Conservation (phyloP, 2,329 filamentous ascomycete species). For the Microsporum ferrugineum region DNA sequence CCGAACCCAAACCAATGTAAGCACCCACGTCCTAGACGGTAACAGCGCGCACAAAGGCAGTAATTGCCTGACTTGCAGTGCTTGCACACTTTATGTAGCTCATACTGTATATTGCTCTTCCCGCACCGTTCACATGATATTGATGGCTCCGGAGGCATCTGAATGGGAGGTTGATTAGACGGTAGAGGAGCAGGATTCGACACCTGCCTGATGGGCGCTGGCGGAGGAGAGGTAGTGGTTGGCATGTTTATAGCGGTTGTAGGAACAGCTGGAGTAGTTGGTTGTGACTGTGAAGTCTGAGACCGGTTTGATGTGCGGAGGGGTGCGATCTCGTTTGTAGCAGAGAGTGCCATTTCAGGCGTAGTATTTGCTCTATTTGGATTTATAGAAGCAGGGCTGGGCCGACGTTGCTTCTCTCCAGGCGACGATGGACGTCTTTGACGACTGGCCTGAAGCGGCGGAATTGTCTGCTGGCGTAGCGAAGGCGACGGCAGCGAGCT, state of each 20-base stretch:
- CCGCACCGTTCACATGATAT: slow-evolving; percentile 63
- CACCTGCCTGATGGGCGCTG: not conserved
- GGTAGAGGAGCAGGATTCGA: not conserved
- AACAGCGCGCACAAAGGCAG: slow-evolving; percentile 73
- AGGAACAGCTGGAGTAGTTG: slow-evolving; percentile 13
- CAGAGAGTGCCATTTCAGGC: not conserved
- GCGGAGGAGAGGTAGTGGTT: not conserved
- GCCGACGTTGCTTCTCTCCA: not conserved
- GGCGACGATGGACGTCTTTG: slow-evolving; percentile 1
- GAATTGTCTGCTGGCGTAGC: not conserved
- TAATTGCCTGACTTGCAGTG: slow-evolving; percentile 59
- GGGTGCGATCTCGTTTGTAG: not conserved
- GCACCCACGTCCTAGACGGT: slow-evolving; percentile 65
- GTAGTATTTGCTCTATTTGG: not conserved
- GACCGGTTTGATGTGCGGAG: slow-evolving; percentile 17
- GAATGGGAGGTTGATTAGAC: not conserved
- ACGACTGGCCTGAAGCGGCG: not conserved
- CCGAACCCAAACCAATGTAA: slow-evolving; percentile 83
- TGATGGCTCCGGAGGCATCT: slow-evolving; percentile 47
- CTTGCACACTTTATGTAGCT: slow-evolving; percentile 72
- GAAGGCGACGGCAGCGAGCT: not conserved
- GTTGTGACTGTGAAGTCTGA: slow-evolving; percentile 23
- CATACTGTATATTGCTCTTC: slow-evolving; percentile 65
- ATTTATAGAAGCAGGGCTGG: not conserved
- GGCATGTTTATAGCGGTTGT: not conserved